Conservation (phyloP, 441 rosid species). For the Syzygium malaccense region DNA sequence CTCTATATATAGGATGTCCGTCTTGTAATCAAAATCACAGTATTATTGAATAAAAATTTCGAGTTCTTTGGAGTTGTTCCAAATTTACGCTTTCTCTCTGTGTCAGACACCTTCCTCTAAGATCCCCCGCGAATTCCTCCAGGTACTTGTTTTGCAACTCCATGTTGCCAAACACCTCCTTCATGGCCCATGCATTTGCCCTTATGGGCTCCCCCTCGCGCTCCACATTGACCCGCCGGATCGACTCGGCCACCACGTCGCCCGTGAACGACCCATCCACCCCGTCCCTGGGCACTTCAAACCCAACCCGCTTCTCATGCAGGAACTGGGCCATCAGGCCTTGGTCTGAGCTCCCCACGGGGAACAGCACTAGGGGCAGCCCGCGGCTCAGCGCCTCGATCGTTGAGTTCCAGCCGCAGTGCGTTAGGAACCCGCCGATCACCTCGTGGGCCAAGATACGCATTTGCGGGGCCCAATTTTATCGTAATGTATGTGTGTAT, state of each 20-base stretch:
- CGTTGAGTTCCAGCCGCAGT: background rate
- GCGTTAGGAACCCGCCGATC: background rate
- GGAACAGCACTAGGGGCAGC: background rate
- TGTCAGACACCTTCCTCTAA: background rate
- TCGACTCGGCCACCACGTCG: background rate
- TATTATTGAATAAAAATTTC: too few species aligned
- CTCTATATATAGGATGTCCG: too few species aligned
- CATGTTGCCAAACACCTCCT: background rate
- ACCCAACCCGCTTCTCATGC: background rate
- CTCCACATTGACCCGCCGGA: background rate
- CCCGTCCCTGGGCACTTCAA: background rate
- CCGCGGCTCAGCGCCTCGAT: background rate
- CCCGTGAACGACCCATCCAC: background rate
- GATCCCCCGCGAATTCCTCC: background rate
- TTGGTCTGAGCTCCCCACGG: background rate
- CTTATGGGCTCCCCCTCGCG: background rate
- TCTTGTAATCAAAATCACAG: too few species aligned
- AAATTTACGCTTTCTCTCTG: too few species aligned
- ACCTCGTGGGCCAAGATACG: background rate
- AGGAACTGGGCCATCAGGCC: background rate
- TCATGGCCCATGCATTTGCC: background rate
- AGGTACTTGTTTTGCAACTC: background rate
- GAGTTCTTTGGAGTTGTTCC: too few species aligned
- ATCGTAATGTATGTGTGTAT: too few species aligned
- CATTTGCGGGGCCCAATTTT: background rate